Conservation (phyloP, 768 basidiomycete species). For the Suillus placidus region DNA sequence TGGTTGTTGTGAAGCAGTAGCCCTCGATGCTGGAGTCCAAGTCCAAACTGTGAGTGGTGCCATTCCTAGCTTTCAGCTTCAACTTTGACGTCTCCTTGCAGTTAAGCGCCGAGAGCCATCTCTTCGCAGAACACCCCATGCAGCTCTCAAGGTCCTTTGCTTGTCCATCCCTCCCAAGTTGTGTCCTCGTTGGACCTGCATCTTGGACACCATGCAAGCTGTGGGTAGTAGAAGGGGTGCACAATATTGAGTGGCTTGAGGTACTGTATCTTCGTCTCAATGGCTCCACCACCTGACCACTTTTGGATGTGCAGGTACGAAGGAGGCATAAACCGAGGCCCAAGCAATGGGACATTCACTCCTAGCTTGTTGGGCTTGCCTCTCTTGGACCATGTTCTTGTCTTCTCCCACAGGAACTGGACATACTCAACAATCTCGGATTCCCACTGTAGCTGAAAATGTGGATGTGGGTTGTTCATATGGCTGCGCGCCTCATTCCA, state of each 20-base stretch:
- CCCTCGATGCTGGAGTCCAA: no score
- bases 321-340: conserved; percentile 27
- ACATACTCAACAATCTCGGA: conserved; percentile 23
- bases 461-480: conserved; percentile 1
- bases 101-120: not conserved
- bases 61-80: no score
- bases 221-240: conserved; percentile 15
- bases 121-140: conserved; percentile 10
- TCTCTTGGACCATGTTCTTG: conserved; percentile 10
- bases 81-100: not conserved
- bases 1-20: not conserved
- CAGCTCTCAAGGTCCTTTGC: conserved; percentile 5
- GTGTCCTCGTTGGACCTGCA: not conserved
- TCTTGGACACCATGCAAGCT: not conserved
- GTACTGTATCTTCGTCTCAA: conserved; percentile 20
- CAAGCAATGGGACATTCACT: conserved; percentile 19
- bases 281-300: conserved; percentile 4
- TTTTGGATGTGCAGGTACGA: conserved; percentile 16
- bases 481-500: conserved; percentile 2
- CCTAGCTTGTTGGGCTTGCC: conserved; percentile 3
- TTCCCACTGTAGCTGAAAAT: conserved; percentile 25
- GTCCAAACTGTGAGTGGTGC: no score
- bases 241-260: conserved; percentile 14
- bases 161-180: conserved; percentile 9
- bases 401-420: conserved; percentile 16